Conservation (phyloP, 2,329 filamentous ascomycete genomes). For the Cercospora berteroae region DNA sequence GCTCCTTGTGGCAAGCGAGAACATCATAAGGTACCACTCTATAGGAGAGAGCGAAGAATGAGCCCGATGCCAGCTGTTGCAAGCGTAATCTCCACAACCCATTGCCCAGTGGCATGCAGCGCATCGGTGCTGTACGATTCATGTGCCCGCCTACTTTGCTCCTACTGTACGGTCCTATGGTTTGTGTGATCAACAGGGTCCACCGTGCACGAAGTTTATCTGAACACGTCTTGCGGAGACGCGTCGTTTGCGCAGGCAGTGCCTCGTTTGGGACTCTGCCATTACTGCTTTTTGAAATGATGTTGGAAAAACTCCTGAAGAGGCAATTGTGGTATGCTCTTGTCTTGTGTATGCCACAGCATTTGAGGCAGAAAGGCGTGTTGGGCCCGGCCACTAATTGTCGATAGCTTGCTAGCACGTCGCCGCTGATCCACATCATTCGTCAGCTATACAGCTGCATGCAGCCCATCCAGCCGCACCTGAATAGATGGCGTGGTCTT, state of each 20-base stretch:
- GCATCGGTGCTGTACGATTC: neutral
- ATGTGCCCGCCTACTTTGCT: neutral
- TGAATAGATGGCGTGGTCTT: neutral
- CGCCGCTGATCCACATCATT: neutral
- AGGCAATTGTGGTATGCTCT: neutral
- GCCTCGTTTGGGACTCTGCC: no score
- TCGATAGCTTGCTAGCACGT: neutral
- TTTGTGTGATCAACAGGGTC: neutral
- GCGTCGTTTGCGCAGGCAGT: neutral
- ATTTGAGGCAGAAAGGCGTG: neutral
- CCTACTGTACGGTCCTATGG: neutral
- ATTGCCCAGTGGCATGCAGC: neutral
- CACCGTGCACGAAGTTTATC: neutral
- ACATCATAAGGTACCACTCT: neutral
- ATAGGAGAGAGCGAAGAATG: neutral
- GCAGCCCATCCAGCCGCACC: neutral
- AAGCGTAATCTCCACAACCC: neutral
- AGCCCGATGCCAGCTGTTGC: neutral
- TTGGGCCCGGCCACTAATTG: neutral
- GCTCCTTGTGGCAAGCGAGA: neutral
- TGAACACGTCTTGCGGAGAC: neutral
- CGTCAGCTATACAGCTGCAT: neutral
- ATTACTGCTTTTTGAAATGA: no score
- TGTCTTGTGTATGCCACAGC: neutral
- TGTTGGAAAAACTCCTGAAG: neutral